A percentile compares a stretch with the other conserved stretches of the same genome.
phyloP scores from a whole-genome alignment of 257 asterid genomes.

The Nicotiana knightiana region DNA sequence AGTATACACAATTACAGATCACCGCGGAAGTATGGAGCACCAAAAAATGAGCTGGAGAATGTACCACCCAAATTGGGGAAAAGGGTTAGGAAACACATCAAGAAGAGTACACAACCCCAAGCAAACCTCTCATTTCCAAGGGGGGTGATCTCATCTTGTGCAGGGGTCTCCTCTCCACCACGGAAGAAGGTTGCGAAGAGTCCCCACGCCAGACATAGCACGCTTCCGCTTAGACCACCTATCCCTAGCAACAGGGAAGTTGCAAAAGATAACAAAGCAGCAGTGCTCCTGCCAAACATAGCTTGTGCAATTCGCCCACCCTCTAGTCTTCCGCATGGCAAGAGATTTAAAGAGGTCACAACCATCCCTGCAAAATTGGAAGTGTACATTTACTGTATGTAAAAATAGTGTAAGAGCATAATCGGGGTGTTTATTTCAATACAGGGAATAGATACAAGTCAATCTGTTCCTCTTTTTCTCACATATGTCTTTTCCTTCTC shows the following conservation, averaged over 20 bases:
- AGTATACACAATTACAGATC: slow-evolving; percentile 26
- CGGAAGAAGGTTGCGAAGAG: slow-evolving; percentile 84
- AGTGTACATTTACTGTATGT: not conserved
- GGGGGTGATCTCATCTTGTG: slow-evolving; percentile 81
- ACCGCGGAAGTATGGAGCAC: slow-evolving; percentile 70
- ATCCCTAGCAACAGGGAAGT: slow-evolving; percentile 65
- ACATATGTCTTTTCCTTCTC: not conserved
- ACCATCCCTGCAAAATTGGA: slow-evolving; percentile 57
- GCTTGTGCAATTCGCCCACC: slow-evolving; percentile 94
- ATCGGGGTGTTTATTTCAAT: not conserved
- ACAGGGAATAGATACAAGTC: not conserved
- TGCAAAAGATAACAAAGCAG: slow-evolving; percentile 50
- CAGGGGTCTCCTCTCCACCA: slow-evolving; percentile 87
- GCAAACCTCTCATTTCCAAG: slow-evolving; percentile 71
- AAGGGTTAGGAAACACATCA: slow-evolving; percentile 82
- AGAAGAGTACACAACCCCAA: slow-evolving; percentile 77
- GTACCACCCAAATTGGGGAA: slow-evolving; percentile 91
- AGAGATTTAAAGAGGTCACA: slow-evolving; percentile 79
- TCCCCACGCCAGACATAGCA: slow-evolving; percentile 82
- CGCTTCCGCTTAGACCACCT: slow-evolving; percentile 87
- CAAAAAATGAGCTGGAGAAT: slow-evolving; percentile 63
- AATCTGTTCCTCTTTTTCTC: not conserved
- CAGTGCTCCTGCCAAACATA: slow-evolving; percentile 65
- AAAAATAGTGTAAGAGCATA: not conserved
- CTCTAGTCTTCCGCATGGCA: slow-evolving; percentile 88